Evolutionary conservation across 305 asterid genomes (phyloP).

Genomic region (Striga hermonthica): DNA sequence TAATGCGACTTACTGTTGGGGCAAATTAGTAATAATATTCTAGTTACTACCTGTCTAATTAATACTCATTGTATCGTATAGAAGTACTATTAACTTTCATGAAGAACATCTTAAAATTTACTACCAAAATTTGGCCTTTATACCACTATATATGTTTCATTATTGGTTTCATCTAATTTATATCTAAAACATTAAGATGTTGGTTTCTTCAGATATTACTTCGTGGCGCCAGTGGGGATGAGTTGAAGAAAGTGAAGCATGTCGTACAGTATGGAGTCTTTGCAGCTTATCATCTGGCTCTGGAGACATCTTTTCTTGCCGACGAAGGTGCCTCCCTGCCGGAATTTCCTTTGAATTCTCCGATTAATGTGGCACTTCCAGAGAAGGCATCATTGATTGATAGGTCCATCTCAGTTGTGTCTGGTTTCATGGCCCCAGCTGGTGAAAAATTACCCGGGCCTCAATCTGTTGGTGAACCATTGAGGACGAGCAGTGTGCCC

Average conservation of each 20-base stretch:
- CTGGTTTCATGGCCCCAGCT: conserved; percentile 51
- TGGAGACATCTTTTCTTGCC: conserved; percentile 97
- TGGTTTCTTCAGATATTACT: conserved; percentile 71
- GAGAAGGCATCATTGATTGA: conserved; percentile 63
- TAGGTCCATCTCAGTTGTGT: conserved; percentile 73
- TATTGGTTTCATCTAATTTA: too few relatives aligned
- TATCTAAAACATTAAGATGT: conserved; percentile 18
- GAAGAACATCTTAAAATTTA: conserved; percentile 8
- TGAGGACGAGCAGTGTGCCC: conserved; percentile 55
- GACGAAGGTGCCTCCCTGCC: conserved; percentile 98
- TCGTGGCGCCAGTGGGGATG: conserved; percentile 87
- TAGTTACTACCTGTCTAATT: conserved; percentile 6
- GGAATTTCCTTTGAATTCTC: conserved; percentile 63
- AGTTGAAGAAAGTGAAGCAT: conserved; percentile 92
- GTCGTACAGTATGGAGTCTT: conserved; percentile 91
- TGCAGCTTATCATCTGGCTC: conserved; percentile 95
- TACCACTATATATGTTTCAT: not conserved
- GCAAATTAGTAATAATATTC: conserved; percentile 6
- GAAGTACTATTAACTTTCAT: conserved; percentile 21
- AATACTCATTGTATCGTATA: conserved; percentile 16
- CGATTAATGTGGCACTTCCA: conserved; percentile 75
- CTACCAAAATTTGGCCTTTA: conserved; percentile 19
- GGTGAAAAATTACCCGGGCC: conserved; percentile 46
- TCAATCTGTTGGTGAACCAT: conserved; percentile 51
- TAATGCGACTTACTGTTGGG: conserved; percentile 26